A percentile compares a stretch with the other conserved stretches of the same genome.
Conservation (phyloP, 2,329 filamentous ascomycete species). For the Neonectria ditissima region DNA sequence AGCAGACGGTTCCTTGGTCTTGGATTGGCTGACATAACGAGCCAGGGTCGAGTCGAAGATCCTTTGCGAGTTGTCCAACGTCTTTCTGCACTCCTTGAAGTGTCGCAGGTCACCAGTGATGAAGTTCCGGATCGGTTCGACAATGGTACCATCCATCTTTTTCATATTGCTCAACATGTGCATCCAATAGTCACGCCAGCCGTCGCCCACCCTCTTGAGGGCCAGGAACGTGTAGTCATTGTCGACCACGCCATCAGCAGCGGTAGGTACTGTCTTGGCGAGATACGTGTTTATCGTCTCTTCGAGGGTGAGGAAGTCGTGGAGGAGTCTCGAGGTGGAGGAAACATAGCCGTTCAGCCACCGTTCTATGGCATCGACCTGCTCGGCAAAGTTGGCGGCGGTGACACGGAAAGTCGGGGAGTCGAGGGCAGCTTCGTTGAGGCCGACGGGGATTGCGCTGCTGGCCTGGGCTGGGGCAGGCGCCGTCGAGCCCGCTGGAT, state of each 20-base stretch:
- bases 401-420: constrained; percentile 95
- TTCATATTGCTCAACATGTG: constrained; percentile 79
- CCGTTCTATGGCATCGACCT: constrained; percentile 89
- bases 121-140: constrained; percentile 86
- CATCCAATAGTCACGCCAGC: constrained; percentile 88
- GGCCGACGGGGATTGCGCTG: constrained; percentile 74
- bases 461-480: constrained; percentile 37
- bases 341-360: constrained; percentile 80
- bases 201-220: constrained; percentile 86
- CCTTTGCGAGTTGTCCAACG: constrained; percentile 84
- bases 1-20: constrained; percentile 92
- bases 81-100: constrained; percentile 86
- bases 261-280: constrained; percentile 77
- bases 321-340: constrained; percentile 66
- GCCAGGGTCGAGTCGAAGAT: constrained; percentile 84
- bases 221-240: constrained; percentile 95
- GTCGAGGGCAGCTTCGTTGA: constrained; percentile 96
- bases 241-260: constrained; percentile 88
- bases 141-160: constrained; percentile 79
- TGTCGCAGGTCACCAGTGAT: constrained; percentile 81
- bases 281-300: constrained; percentile 82
- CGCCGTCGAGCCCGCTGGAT: constrained; percentile 37
- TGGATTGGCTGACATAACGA: constrained; percentile 86
- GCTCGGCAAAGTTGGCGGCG: constrained; percentile 87
- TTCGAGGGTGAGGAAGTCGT: constrained; percentile 80